Percentiles rank a stretch among this genome's conserved stretches.
These are phyloP conservation scores for Prunus fruticosa DNA, from an alignment of 306 rosid genomes.

Conservation along the genomic window DNA sequence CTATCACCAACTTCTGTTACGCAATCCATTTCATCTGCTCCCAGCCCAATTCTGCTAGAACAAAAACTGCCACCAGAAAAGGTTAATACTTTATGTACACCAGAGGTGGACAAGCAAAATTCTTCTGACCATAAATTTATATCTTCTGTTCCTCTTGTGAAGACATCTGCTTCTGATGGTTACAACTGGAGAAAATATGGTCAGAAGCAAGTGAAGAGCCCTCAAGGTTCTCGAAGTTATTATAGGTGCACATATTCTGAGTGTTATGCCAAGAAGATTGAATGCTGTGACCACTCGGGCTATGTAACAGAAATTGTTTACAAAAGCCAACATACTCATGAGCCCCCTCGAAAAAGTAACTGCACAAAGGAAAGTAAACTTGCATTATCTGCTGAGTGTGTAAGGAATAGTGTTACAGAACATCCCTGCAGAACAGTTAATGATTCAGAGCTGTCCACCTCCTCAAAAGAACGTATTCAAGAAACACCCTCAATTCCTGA, in stretches of 20 bases:
- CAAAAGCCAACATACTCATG: conserved; percentile 79
- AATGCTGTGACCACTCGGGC: conserved; percentile 70
- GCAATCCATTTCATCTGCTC: conserved; percentile 56
- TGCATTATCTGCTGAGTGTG: conserved; percentile 39
- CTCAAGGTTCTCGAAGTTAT: conserved; percentile 91
- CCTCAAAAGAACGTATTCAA: conserved; percentile 49
- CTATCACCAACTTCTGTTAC: conserved; percentile 78
- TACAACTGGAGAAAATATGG: conserved; percentile 99
- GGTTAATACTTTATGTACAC: conserved; percentile 18
- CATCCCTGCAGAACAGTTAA: conserved; percentile 36
- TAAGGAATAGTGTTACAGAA: conserved; percentile 34
- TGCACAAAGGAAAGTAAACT: conserved; percentile 48
- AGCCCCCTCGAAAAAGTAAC: conserved; percentile 62
- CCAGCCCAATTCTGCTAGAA: conserved; percentile 42
- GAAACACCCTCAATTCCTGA: conserved; percentile 44
- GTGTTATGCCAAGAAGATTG: conserved; percentile 83
- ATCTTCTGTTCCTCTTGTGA: conserved; percentile 46
- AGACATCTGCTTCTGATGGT: conserved; percentile 79
- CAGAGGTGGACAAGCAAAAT: conserved; percentile 32
- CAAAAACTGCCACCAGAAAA: conserved; percentile 36
- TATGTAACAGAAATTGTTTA: conserved; percentile 60
- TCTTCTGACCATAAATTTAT: conserved; percentile 41
- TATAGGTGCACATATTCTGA: conserved; percentile 76
- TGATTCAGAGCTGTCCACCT: conserved; percentile 51
- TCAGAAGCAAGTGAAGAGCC: conserved; percentile 98